These are phyloP conservation scores for Geotrichum fermentans DNA, from an alignment of 1,139 yeast genomes.

Conservation along the genomic window DNA sequence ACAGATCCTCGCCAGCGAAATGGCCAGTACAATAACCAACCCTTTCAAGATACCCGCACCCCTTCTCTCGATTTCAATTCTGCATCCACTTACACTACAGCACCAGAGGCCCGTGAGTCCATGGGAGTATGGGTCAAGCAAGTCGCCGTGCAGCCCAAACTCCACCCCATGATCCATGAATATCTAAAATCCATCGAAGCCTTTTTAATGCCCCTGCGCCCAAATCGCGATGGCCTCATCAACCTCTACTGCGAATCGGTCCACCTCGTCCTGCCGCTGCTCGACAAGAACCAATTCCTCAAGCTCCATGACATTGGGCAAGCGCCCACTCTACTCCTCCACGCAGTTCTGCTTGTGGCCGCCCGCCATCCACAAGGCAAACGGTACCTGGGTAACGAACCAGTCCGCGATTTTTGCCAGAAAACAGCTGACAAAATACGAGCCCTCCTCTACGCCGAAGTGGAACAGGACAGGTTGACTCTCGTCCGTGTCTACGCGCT, in stretches of 20 bases:
- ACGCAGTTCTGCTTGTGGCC: slow-evolving; percentile 41
- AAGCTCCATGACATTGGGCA: slow-evolving; percentile 36
- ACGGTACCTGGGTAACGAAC: slow-evolving; percentile 33
- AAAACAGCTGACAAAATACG: slow-evolving; percentile 38
- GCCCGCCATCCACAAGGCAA: slow-evolving; percentile 40
- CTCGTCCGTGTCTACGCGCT: slow-evolving; percentile 39
- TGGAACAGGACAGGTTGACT: slow-evolving; percentile 42
- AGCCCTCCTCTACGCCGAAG: slow-evolving; percentile 43
- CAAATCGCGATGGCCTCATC: slow-evolving; percentile 37
- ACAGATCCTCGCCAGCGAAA: too few species aligned
- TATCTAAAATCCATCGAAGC: slow-evolving; percentile 41
- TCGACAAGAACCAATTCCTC: slow-evolving; percentile 39
- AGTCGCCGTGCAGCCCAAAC: slow-evolving; percentile 29
- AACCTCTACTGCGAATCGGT: slow-evolving; percentile 39
- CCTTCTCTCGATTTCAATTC: not conserved
- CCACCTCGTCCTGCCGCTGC: slow-evolving; percentile 40
- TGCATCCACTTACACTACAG: not conserved
- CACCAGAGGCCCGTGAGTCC: slow-evolving; percentile 22
- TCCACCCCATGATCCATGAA: slow-evolving; percentile 34
- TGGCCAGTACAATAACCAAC: too few species aligned
- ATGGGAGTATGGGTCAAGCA: slow-evolving; percentile 40
- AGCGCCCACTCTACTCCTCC: slow-evolving; percentile 41
- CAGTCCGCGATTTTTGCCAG: slow-evolving; percentile 37
- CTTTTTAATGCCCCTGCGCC: slow-evolving; percentile 38
- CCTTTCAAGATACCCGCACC: not conserved